A percentile compares a stretch with the other conserved stretches of the same genome.
These are phyloP conservation scores for Begonia masoniana DNA, from an alignment of 306 rosid genomes.

Conservation along the genomic window DNA sequence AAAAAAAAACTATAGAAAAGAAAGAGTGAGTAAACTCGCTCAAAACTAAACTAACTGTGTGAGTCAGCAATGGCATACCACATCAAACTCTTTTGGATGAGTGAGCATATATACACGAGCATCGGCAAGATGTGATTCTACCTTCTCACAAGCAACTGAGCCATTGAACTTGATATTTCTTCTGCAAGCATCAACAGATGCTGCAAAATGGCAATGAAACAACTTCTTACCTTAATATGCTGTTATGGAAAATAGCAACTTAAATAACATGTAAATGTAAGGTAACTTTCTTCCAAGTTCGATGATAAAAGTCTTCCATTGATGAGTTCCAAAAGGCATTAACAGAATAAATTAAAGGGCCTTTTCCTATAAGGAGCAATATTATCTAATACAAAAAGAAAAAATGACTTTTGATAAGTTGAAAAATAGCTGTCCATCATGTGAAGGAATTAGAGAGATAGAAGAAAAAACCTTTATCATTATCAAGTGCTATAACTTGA, in stretches of 20 bases:
- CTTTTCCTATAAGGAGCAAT: too few relatives aligned
- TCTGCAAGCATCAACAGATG: constrained; percentile 81
- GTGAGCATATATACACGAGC: constrained; percentile 96
- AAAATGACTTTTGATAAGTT: too few relatives aligned
- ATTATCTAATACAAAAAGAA: too few relatives aligned
- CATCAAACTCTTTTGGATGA: constrained; percentile 84
- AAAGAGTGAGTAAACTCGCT: background rate
- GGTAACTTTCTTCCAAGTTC: too few relatives aligned
- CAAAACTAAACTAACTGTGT: too few relatives aligned
- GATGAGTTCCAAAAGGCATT: background rate
- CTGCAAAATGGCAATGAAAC: constrained; percentile 26
- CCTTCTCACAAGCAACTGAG: constrained; percentile 69
- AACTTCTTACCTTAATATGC: constrained; percentile 12
- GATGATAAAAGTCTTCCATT: background rate
- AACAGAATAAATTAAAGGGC: background rate
- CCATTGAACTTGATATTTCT: constrained; percentile 98
- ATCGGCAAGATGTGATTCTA: constrained; percentile 90
- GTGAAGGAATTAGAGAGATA: too few relatives aligned
- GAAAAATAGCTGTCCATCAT: too few relatives aligned
- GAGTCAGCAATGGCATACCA: constrained; percentile 35
- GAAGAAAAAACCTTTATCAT: constrained; percentile 52
- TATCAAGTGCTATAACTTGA: constrained; percentile 92
- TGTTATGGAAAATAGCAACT: background rate
- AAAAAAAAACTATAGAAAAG: too few relatives aligned
- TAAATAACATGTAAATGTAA: too few relatives aligned